Conservation (phyloP, 352 stramenopile species). For the Phytopythium cucurbitacearum region DNA sequence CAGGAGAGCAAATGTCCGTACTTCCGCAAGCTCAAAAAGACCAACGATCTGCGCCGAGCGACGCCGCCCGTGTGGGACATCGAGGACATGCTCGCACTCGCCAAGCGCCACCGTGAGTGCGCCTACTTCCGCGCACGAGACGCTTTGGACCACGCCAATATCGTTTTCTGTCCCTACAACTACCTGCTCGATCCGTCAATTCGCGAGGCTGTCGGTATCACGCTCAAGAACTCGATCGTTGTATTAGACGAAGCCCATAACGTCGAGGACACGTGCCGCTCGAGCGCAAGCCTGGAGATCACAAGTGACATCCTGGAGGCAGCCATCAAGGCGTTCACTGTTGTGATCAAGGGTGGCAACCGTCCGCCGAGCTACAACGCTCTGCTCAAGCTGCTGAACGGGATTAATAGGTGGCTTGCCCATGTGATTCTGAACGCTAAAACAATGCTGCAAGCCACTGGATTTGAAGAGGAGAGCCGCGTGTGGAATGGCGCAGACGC, state of each 20-base stretch:
- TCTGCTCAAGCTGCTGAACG: slow-evolving; percentile 64
- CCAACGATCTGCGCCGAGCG: slow-evolving; percentile 41
- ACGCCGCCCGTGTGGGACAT: slow-evolving; percentile 79
- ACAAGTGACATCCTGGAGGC: slow-evolving; percentile 38
- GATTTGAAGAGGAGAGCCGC: slow-evolving; percentile 72
- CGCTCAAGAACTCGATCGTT: slow-evolving; percentile 70
- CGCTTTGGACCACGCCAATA: slow-evolving; percentile 50
- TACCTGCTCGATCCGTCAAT: slow-evolving; percentile 82
- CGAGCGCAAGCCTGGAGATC: slow-evolving; percentile 72
- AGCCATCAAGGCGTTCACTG: slow-evolving; percentile 57
- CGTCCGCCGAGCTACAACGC: slow-evolving; percentile 45
- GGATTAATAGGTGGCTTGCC: slow-evolving; percentile 54
- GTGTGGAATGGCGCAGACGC: slow-evolving; percentile 60
- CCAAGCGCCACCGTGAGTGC: slow-evolving; percentile 75
- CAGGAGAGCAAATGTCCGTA: slow-evolving; percentile 53
- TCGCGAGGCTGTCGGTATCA: slow-evolving; percentile 60
- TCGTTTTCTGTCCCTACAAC: slow-evolving; percentile 89
- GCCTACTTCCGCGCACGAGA: slow-evolving; percentile 70
- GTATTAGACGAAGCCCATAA: slow-evolving; percentile 87
- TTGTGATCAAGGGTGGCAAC: slow-evolving; percentile 61
- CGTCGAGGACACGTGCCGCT: slow-evolving; percentile 82
- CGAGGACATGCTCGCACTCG: slow-evolving; percentile 70
- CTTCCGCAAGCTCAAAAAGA: slow-evolving; percentile 48
- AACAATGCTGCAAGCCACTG: slow-evolving; percentile 42
- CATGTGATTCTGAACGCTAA: slow-evolving; percentile 33